Evolutionary conservation across 1,284 basidiomycete genomes (phyloP).

Genomic region (Rhodotorula glutinis): DNA sequence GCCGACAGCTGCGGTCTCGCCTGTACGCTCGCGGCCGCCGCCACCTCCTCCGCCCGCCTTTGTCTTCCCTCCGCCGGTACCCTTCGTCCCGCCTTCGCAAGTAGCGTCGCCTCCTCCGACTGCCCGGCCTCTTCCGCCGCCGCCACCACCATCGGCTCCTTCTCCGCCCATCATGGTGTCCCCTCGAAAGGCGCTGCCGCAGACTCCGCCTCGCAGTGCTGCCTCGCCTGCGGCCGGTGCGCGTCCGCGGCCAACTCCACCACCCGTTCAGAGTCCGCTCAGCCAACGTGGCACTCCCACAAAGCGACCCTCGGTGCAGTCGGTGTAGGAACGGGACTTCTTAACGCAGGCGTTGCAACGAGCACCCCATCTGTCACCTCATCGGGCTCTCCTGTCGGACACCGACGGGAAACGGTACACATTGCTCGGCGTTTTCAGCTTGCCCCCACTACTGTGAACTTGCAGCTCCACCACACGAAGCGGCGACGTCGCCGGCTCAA

Average conservation of each 20-base stretch:
- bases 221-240: not conserved
- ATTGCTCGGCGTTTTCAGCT: too few species aligned
- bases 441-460: too few species aligned
- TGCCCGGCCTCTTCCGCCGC: not conserved
- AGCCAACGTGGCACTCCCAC: not conserved
- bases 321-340: not conserved
- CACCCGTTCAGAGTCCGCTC: not conserved
- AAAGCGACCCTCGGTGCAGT: not conserved
- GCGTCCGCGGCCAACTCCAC: not conserved
- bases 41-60: not conserved
- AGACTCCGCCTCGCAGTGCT: not conserved
- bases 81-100: too few species aligned
- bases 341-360: too few species aligned
- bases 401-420: too few species aligned
- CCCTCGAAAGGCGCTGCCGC: not conserved
- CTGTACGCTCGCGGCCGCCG: not conserved
- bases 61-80: too few species aligned
- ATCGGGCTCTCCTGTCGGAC: too few species aligned
- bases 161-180: not conserved
- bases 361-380: too few species aligned
- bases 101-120: too few species aligned
- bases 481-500: too few species aligned
- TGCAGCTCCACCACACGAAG: too few species aligned
- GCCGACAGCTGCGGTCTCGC: not conserved
- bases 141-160: not conserved